A percentile compares a stretch with the other conserved stretches of the same genome.
Evolutionary conservation across 192 early-diverging fungal genomes (phyloP).

Genomic region (Podochytrium sp.): DNA sequence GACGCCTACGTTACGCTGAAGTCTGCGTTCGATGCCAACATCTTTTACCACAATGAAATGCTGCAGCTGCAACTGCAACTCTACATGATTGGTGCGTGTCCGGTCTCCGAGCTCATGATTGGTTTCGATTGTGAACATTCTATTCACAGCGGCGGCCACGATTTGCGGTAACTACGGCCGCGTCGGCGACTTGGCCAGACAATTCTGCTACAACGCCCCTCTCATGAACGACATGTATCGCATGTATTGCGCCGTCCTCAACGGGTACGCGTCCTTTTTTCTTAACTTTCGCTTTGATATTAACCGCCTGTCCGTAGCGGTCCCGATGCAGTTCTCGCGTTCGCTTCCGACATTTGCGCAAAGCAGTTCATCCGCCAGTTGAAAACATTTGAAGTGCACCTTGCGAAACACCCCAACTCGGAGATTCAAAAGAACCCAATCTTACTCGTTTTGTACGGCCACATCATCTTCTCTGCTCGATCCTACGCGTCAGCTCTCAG

Average conservation of each 20-base stretch:
- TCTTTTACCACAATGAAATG: slow-evolving; percentile 61
- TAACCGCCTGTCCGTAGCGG: too few species aligned
- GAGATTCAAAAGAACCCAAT: slow-evolving; percentile 39
- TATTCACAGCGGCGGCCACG: slow-evolving; percentile 42
- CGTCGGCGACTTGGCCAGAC: slow-evolving; percentile 36
- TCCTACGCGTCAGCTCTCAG: slow-evolving; percentile 63
- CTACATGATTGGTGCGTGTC: slow-evolving; percentile 62
- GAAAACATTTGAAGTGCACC: slow-evolving; percentile 43
- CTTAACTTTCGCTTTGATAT: background rate
- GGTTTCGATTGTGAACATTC: too few species aligned
- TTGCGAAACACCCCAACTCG: slow-evolving; percentile 26
- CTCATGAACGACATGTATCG: slow-evolving; percentile 50
- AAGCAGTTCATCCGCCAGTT: slow-evolving; percentile 64
- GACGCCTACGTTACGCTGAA: slow-evolving; percentile 65
- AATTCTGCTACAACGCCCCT: slow-evolving; percentile 29
- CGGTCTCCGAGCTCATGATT: background rate
- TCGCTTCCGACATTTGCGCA: slow-evolving; percentile 47
- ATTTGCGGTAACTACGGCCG: slow-evolving; percentile 42
- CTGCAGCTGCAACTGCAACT: slow-evolving; percentile 46
- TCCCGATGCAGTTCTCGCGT: slow-evolving; percentile 47
- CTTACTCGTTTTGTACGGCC: slow-evolving; percentile 63
- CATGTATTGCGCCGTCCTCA: slow-evolving; percentile 50
- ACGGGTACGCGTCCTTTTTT: slow-evolving; percentile 38
- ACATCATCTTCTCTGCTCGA: slow-evolving; percentile 58
- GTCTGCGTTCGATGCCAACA: slow-evolving; percentile 56